These are phyloP conservation scores for Euryodendron excelsum DNA, from an alignment of 148 eudicot species.

Conservation along the genomic window DNA sequence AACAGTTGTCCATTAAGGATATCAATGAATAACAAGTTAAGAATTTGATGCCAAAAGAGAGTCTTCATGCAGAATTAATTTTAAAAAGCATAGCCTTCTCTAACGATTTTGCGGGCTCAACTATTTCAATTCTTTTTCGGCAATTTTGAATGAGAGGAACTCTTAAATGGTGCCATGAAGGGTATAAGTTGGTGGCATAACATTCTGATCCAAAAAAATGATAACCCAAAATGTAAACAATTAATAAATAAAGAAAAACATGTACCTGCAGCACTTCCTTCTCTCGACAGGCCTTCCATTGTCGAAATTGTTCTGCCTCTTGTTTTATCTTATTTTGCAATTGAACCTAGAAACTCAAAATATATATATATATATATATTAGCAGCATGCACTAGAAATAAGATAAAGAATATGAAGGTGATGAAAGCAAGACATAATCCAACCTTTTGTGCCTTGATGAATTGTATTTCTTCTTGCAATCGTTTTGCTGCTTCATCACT, in stretches of 20 bases:
- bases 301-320: conserved; percentile 96
- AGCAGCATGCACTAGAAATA: neutral
- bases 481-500: conserved; percentile 23
- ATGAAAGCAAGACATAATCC: conserved; percentile 7
- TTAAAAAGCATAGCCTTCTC: neutral
- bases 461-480: conserved; percentile 53
- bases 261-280: conserved; percentile 89
- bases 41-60: neutral
- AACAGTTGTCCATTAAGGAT: neutral
- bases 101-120: neutral
- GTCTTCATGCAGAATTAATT: neutral
- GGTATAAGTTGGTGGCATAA: neutral
- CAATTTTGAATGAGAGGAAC: neutral
- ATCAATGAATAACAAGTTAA: no score
- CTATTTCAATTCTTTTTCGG: neutral
- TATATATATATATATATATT: conserved; percentile 9
- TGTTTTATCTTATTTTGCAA: conserved; percentile 93
- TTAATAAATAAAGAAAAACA: neutral
- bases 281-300: conserved; percentile 93
- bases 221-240: neutral
- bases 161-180: neutral
- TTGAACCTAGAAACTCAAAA: conserved; percentile 56
- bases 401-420: neutral
- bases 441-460: conserved; percentile 50
- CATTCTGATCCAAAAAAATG: neutral